A percentile compares a stretch with the other conserved stretches of the same genome.
Conservation (phyloP, 2,329 filamentous ascomycete species). For the Periconia sp. region DNA sequence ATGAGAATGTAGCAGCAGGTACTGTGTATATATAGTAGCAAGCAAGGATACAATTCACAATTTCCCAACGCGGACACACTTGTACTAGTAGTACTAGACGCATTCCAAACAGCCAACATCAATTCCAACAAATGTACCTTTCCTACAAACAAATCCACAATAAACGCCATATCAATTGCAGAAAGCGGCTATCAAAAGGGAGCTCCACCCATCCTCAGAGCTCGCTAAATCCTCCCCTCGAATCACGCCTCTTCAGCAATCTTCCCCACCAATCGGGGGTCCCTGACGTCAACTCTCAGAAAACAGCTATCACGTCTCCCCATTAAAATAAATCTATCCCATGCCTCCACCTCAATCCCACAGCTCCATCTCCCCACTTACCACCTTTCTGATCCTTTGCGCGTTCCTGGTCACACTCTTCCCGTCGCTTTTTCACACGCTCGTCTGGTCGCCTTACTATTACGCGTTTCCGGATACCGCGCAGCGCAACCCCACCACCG, state of each 20-base stretch:
- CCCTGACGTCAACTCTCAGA: conserved; percentile 19
- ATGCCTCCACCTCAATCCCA: conserved; percentile 22
- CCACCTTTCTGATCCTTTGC: conserved; percentile 50
- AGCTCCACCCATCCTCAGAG: not conserved
- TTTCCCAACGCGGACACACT: not conserved
- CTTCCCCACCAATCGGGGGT: conserved; percentile 4
- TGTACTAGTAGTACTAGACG: not conserved
- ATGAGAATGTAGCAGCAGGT: not conserved
- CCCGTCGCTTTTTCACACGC: conserved; percentile 49
- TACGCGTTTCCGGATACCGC: conserved; percentile 26
- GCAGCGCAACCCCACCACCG: conserved; percentile 18
- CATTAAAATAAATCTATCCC: conserved; percentile 1
- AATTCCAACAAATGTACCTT: not conserved
- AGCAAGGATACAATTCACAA: conserved; percentile 5
- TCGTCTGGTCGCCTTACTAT: conserved; percentile 40
- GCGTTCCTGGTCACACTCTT: conserved; percentile 56
- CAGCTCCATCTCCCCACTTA: conserved; percentile 36
- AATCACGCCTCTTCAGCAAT: not conserved
- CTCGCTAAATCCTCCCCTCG: conserved; percentile 12
- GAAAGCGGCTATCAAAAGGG: not conserved
- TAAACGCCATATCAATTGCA: not conserved
- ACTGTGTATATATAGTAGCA: conserved; percentile 29
- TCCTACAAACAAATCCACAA: not conserved
- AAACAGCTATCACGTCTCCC: conserved; percentile 5
- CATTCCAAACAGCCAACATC: not conserved